phyloP scores from a whole-genome alignment of 768 basidiomycete genomes.

The Tephrocybe rancida region DNA sequence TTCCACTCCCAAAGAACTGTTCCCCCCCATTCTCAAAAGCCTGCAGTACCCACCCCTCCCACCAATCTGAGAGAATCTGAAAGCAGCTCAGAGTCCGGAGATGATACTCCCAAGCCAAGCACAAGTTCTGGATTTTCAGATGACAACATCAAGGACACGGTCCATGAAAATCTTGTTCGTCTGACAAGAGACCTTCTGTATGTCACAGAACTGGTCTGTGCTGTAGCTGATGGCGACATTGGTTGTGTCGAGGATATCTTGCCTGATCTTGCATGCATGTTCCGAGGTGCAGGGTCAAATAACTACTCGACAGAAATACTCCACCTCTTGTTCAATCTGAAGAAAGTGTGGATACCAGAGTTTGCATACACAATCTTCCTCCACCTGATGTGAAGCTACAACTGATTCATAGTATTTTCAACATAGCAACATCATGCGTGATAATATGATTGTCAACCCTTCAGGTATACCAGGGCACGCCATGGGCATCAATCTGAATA shows the following conservation, averaged over 20 bases:
- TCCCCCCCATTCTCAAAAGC: not conserved
- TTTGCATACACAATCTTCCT: conserved; percentile 26
- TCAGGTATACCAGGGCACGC: conserved; percentile 32
- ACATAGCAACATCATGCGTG: conserved; percentile 35
- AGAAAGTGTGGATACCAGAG: conserved; percentile 32
- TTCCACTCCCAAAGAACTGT: conserved; percentile 13
- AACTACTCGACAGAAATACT: conserved; percentile 35
- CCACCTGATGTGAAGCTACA: too few relatives aligned
- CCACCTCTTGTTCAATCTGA: conserved; percentile 27
- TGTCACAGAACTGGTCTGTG: conserved; percentile 27
- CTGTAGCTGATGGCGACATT: conserved; percentile 31
- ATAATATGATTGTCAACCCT: conserved; percentile 35
- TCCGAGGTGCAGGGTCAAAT: conserved; percentile 30
- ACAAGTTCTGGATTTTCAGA: too few relatives aligned
- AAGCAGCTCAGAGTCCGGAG: not conserved
- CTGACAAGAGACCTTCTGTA: conserved; percentile 32
- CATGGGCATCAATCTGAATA: conserved; percentile 38
- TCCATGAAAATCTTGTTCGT: conserved; percentile 23
- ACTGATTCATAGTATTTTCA: not conserved
- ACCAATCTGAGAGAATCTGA: too few relatives aligned
- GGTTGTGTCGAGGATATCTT: conserved; percentile 32
- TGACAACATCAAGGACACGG: too few relatives aligned
- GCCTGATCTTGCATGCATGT: conserved; percentile 26
- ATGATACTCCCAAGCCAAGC: not conserved
- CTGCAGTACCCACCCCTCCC: not conserved